Evolutionary conservation across 2,329 filamentous ascomycete species (phyloP), one percentile per base, ranked within the genome.

Genomic region (Cercospora citrullina): DNA sequence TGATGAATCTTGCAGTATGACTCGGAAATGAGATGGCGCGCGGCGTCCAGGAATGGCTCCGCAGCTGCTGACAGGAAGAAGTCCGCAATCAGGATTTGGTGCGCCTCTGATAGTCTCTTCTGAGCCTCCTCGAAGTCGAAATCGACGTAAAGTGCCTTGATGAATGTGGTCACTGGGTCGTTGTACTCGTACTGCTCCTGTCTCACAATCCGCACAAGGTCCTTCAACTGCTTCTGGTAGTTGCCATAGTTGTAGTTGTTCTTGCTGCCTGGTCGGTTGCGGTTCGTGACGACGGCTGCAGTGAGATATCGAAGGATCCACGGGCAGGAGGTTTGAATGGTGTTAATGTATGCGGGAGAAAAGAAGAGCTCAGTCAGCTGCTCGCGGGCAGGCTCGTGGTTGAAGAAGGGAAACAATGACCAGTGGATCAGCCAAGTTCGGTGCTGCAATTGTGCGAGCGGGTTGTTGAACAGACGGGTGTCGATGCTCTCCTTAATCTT

Each of bases 1-100:
- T 96, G 93, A 82, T 98, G 96, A 80, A 99, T 99, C 88, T 98
- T 98, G 92, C 95, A 99, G 87, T 99, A 99, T 81, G 90, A 93
- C 86, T 99, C 95, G 64, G 94, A 98, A 80, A 99, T 98, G 69
- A 99, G 86, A 85, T 99, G 95, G 78, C 95, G 88, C 45, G 95
- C 95, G 60, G 93, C 90, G 78, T 98, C 94, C 72, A 99, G 92
- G 79, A 99, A 99, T 51, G 89, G 86, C 76, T 98, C 94, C 36
- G 92, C 89, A 3, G 91, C 88, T 21, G 89, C 90, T 66, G 91
- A 88, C 67, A 99, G 87, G 90, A 99, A 99, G 86, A 99, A 98
- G 82, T 99, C 95, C 77, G 89, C 88, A 75, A 92, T 91, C 76
- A 97, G 87, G 72, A 99, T 93, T 80, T 95, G 90, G 82, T 98